Conservation (phyloP, 257 asterid species). For the Osmanthus fragrans region DNA sequence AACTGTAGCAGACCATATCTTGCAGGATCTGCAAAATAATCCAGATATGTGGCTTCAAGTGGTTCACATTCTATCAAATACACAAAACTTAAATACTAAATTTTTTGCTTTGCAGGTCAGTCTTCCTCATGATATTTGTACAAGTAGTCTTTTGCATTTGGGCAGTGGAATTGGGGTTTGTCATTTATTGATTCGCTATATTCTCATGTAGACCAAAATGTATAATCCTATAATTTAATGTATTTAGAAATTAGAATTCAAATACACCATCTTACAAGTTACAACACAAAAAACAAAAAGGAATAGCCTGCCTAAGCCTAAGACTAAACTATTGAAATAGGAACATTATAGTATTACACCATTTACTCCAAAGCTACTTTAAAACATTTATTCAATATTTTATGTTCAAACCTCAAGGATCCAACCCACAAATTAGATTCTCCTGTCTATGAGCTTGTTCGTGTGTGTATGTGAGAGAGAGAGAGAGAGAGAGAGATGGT, state of each 20-base stretch:
- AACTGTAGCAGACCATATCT: conserved; percentile 82
- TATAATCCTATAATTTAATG: not conserved
- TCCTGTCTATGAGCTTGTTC: not conserved
- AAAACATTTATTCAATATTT: not conserved
- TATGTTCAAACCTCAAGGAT: conserved; percentile 53
- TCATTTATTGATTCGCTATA: no score
- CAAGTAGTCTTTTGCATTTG: not conserved
- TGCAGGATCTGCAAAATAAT: conserved; percentile 92
- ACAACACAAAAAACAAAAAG: conserved; percentile 46
- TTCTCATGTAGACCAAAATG: not conserved
- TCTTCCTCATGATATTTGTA: not conserved
- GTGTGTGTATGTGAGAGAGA: no score
- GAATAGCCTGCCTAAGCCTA: conserved; percentile 10
- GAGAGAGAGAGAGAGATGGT: not conserved
- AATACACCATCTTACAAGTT: not conserved
- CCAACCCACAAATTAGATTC: not conserved
- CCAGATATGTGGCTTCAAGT: conserved; percentile 99
- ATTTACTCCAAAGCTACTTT: not conserved
- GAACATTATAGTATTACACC: conserved; percentile 39
- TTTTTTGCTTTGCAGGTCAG: conserved; percentile 94
- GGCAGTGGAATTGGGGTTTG: conserved; percentile 8
- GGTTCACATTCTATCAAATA: conserved; percentile 81
- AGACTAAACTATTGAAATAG: conserved; percentile 30
- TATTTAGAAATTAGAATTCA: not conserved
- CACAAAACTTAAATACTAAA: conserved; percentile 83